phyloP scores from a whole-genome alignment of 2,329 filamentous ascomycete species.

The Clarireedia hainanense region DNA sequence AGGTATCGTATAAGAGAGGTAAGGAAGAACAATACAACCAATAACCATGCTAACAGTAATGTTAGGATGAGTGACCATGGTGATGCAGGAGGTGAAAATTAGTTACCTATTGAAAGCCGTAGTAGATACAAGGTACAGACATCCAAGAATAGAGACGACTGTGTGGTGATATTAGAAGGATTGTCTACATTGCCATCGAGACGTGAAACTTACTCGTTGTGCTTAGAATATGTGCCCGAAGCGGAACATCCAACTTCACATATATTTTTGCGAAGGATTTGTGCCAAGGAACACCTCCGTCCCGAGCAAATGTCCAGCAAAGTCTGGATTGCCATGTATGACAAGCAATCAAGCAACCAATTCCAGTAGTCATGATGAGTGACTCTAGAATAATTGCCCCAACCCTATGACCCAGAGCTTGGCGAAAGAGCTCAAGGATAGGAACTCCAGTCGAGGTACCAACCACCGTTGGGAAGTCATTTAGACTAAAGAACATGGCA shows the following conservation, averaged over 20 bases:
- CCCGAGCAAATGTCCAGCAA: constrained; percentile 10
- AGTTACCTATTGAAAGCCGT: constrained; percentile 8
- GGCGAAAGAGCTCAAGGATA: constrained; percentile 4
- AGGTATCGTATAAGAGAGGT: constrained; percentile 4
- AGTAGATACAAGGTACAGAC: constrained; percentile 2
- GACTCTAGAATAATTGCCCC: constrained; percentile 4
- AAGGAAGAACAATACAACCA: constrained; percentile 7
- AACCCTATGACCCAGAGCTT: not conserved
- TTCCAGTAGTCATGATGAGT: constrained; percentile 1
- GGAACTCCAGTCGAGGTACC: not conserved
- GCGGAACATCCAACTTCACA: constrained; percentile 3
- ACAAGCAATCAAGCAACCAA: constrained; percentile 3
- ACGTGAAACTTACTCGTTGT: not conserved
- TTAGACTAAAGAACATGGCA: constrained; percentile 7
- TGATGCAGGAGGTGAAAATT: not conserved
- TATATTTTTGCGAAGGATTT: constrained; percentile 2
- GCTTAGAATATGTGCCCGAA: constrained; percentile 7
- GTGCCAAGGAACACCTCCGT: constrained; percentile 6
- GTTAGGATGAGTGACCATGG: not conserved
- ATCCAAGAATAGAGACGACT: constrained; percentile 3
- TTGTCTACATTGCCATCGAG: no score
- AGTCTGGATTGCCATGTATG: constrained; percentile 8
- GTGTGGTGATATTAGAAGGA: no score
- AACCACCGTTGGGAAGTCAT: constrained; percentile 7
- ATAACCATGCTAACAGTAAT: constrained; percentile 1